These are phyloP conservation scores for Cornus kousa DNA, from an alignment of 148 eudicot species.

Conservation along the genomic window DNA sequence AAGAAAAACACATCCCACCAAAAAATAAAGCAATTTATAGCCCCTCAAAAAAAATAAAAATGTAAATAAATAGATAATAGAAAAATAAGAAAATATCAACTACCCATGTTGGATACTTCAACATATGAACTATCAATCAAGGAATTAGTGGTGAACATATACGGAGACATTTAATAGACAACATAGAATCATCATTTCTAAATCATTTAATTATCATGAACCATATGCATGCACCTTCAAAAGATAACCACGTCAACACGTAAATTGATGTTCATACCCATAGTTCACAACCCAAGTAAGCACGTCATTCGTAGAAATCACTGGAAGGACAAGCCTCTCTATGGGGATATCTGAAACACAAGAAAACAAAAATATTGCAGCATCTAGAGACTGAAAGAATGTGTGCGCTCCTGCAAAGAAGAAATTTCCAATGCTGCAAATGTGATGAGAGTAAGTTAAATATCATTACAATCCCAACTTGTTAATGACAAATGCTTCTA, in stretches of 20 bases:
- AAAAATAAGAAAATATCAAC: background rate
- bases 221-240: background rate
- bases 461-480: background rate
- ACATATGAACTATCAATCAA: background rate
- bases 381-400: constrained; percentile 95
- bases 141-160: background rate
- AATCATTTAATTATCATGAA: background rate
- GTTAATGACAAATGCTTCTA: background rate
- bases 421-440: constrained; percentile 97
- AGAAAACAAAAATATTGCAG: constrained; percentile 98
- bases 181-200: too few relatives aligned
- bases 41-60: background rate
- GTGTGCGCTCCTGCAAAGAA: constrained; percentile 99
- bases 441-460: constrained; percentile 15
- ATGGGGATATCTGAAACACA: constrained; percentile 88
- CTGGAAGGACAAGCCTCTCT: constrained; percentile 95
- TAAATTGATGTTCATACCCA: constrained; percentile 49
- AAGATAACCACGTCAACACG: background rate
- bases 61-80: background rate
- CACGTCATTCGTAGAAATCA: constrained; percentile 91
- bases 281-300: constrained; percentile 95
- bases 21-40: background rate
- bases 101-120: background rate
- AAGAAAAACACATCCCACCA: background rate
- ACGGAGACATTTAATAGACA: background rate